Evolutionary conservation across 176 grass and related monocot species (phyloP).

Genomic region (Urochloa ruziziensis): DNA sequence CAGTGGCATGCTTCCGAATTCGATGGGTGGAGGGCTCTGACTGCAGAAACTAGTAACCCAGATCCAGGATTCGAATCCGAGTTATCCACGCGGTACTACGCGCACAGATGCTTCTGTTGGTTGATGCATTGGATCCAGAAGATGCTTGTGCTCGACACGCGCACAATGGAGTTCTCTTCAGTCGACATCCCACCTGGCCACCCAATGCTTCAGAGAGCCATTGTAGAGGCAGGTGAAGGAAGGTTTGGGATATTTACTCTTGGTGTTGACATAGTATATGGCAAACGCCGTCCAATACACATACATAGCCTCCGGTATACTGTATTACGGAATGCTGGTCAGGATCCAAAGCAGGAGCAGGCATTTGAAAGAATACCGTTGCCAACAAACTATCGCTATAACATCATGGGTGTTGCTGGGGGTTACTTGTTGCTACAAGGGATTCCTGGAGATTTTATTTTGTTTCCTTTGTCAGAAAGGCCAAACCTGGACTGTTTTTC

Average conservation of each 20-base stretch:
- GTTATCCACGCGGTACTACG: neutral
- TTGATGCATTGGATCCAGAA: neutral
- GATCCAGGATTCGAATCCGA: neutral
- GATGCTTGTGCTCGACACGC: conserved; percentile 16
- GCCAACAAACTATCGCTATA: neutral
- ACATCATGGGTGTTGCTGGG: conserved; percentile 3
- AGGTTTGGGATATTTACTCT: conserved; percentile 1
- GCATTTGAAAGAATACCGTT: neutral
- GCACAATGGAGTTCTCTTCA: conserved; percentile 14
- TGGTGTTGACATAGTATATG: no score
- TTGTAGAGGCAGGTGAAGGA: conserved; percentile 9
- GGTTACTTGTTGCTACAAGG: conserved; percentile 29
- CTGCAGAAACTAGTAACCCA: neutral
- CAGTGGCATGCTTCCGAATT: neutral
- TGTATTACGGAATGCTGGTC: neutral
- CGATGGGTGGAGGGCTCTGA: neutral
- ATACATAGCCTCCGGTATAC: neutral
- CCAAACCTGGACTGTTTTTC: neutral
- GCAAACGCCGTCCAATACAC: no score
- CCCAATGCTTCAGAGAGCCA: neutral
- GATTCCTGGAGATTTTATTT: neutral
- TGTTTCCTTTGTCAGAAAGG: neutral
- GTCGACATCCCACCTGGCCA: neutral
- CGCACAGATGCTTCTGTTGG: conserved; percentile 20
- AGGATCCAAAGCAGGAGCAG: neutral